Evolutionary conservation across 2,329 filamentous ascomycete species (phyloP), one percentile per base, ranked within the genome.

Genomic region (Colletotrichum somersetense): DNA sequence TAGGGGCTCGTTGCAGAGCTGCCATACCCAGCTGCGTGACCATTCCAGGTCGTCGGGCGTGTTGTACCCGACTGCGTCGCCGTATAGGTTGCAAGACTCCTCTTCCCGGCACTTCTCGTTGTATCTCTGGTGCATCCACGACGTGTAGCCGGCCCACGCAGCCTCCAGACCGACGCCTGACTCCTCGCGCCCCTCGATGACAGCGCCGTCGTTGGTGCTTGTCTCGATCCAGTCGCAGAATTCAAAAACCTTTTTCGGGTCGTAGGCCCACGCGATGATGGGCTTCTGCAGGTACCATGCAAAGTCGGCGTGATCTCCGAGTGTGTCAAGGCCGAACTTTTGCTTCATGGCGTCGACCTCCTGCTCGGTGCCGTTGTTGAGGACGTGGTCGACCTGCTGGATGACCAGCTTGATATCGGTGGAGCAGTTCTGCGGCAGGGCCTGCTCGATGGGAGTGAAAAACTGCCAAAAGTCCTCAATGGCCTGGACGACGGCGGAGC

Each of bases 401-500:
- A 87, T 79, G 14, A 87, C 85, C 0, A 83, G 78, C 10, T 81
- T 78, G 42, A 88, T 76, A 73, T 88, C 85, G 12, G 75, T 78
- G 74, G 82, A 85, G 79, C 86, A 88, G 76, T 86, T 64, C 11
- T 55, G 35, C 26, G 64, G 72, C 69, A 62, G 48, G 48, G n/a
- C 30, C 59, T 83, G 74, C 73, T 85, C 81, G 38, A 87, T 79
- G 1, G 86, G 85, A 16, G 80, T 76, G 77, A 85, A 87, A 75
- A 88, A 87, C 74, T 82, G 80, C 80, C 83, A 87, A 76, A 87
- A 83, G 55, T 84, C 82, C 20, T 79, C 76, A 62, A 87, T 83
- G 0, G 82, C 80, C 74, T 88, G 77, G 0, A 88, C 83, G 2
- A 85, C 84, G 0, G 85, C 87, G 71, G 83, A 85, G 5, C 85